Conservation (phyloP, 2,329 filamentous ascomycete genomes). For the Alternaria atra region DNA sequence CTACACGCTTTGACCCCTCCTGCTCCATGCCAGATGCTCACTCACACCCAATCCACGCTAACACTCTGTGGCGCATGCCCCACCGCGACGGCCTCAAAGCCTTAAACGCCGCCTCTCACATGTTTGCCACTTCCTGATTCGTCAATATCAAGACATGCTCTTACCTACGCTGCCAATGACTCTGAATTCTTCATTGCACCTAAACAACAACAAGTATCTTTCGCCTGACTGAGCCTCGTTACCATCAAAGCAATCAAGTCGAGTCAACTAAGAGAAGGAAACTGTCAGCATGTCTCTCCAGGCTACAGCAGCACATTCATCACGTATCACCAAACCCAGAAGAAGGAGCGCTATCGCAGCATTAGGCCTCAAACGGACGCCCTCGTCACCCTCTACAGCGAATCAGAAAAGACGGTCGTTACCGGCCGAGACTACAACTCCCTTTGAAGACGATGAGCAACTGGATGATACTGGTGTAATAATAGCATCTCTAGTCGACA, state of each 20-base stretch:
- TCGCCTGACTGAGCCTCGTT: slow-evolving; percentile 6
- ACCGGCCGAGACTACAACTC: slow-evolving; percentile 38
- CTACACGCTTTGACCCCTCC: too few relatives aligned
- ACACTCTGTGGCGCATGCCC: slow-evolving; percentile 23
- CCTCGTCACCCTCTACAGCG: slow-evolving; percentile 50
- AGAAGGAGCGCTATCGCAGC: slow-evolving; percentile 35
- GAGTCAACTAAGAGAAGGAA: not conserved
- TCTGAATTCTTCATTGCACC: slow-evolving; percentile 1
- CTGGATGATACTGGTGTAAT: slow-evolving; percentile 68
- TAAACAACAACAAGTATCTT: not conserved
- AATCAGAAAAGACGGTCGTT: slow-evolving; percentile 42
- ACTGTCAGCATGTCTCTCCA: slow-evolving; percentile 38
- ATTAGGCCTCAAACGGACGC: slow-evolving; percentile 41
- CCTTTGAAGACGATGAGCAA: slow-evolving; percentile 47
- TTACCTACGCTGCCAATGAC: slow-evolving; percentile 28
- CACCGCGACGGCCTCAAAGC: not conserved
- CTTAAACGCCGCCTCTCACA: slow-evolving; percentile 20
- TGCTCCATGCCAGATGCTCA: too few relatives aligned
- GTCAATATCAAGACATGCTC: slow-evolving; percentile 32
- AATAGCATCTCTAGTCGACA: slow-evolving; percentile 63
- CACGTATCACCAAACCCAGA: slow-evolving; percentile 40
- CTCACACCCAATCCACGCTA: slow-evolving; percentile 1
- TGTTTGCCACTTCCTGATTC: slow-evolving; percentile 32
- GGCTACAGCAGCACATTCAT: slow-evolving; percentile 42
- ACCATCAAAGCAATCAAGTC: not conserved